A percentile compares a stretch with the other conserved stretches of the same genome.
Conservation (phyloP, 2,329 filamentous ascomycete genomes). For the Nigrospora oryzae region DNA sequence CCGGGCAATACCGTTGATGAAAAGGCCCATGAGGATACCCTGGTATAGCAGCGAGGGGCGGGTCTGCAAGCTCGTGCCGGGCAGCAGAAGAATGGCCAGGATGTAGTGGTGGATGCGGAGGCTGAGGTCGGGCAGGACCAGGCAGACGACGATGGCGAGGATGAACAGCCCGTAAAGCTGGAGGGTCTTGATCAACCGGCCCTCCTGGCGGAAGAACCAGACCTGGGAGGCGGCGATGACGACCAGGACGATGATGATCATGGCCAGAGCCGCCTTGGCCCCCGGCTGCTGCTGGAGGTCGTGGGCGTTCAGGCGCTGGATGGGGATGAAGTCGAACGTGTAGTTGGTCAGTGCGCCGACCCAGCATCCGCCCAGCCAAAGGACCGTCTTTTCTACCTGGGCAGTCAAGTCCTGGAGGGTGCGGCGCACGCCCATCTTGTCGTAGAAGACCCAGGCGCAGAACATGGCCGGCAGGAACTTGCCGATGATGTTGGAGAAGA, state of each 20-base stretch:
- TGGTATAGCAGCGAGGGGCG: constrained; percentile 80
- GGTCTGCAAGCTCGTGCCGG: constrained; percentile 83
- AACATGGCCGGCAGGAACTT: constrained; percentile 84
- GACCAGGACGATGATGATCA: constrained; percentile 65
- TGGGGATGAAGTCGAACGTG: constrained; percentile 89
- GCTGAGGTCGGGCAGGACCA: constrained; percentile 67
- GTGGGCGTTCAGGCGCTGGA: constrained; percentile 82
- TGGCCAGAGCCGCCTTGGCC: constrained; percentile 70
- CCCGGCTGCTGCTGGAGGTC: constrained; percentile 86
- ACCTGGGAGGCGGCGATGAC: constrained; percentile 66
- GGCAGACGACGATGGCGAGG: constrained; percentile 56
- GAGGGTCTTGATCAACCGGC: constrained; percentile 68
- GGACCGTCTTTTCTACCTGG: constrained; percentile 79
- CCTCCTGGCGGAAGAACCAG: constrained; percentile 81
- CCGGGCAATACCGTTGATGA: constrained; percentile 86
- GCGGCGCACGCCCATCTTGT: constrained; percentile 68
- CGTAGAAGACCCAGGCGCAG: constrained; percentile 78
- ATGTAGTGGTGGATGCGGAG: constrained; percentile 92
- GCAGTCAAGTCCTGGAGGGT: constrained; percentile 66
- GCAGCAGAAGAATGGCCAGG: constrained; percentile 74
- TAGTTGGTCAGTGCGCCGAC: constrained; percentile 90
- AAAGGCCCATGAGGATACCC: constrained; percentile 80
- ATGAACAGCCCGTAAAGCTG: constrained; percentile 67
- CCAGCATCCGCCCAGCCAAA: constrained; percentile 89
- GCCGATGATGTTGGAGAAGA: constrained; percentile 72